Percentiles rank a stretch among this genome's conserved stretches.
Evolutionary conservation across 2,329 filamentous ascomycete genomes (phyloP).

Genomic region (Xenosphaeropsis pyriputrescens): DNA sequence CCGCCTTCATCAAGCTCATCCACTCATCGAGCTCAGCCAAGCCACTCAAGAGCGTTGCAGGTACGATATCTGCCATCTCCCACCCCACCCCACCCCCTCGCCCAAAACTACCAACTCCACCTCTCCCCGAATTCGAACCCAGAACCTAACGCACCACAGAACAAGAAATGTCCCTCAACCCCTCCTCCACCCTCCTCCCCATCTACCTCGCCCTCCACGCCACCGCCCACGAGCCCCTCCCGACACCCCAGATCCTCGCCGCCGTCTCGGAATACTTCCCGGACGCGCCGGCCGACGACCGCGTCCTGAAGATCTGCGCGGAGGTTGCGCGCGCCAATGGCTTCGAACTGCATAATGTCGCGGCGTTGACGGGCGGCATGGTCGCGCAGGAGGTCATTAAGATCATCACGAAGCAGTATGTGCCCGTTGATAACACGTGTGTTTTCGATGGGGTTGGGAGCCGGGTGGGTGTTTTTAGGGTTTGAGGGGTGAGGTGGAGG

Average conservation of each 20-base stretch:
- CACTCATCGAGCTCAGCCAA: conserved; percentile 22
- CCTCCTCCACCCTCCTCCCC: conserved; percentile 44
- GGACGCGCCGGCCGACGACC: conserved; percentile 31
- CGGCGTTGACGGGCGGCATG: conserved; percentile 76
- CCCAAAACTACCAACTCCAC: conserved; percentile 7
- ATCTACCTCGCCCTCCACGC: conserved; percentile 54
- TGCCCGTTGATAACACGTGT: conserved; percentile 57
- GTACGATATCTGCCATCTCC: not conserved
- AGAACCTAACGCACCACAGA: conserved; percentile 25
- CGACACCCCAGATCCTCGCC: conserved; percentile 36
- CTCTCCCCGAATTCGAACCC: conserved; percentile 4
- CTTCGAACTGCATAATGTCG: conserved; percentile 85
- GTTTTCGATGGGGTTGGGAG: conserved; percentile 51
- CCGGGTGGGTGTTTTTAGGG: conserved; percentile 14
- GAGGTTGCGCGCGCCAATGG: conserved; percentile 66
- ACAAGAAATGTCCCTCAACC: conserved; percentile 37
- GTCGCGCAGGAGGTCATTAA: conserved; percentile 97
- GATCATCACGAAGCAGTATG: conserved; percentile 59
- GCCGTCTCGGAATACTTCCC: conserved; percentile 27
- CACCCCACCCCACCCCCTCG: too few species aligned
- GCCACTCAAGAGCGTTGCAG: too few species aligned
- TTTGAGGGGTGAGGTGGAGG: conserved; percentile 5
- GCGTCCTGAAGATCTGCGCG: conserved; percentile 37
- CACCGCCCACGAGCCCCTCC: conserved; percentile 28
- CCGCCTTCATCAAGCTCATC: conserved; percentile 81